A percentile compares a stretch with the other conserved stretches of the same genome.
These are phyloP conservation scores for Solanum tarijense DNA, from an alignment of 257 asterid genomes.

Conservation along the genomic window DNA sequence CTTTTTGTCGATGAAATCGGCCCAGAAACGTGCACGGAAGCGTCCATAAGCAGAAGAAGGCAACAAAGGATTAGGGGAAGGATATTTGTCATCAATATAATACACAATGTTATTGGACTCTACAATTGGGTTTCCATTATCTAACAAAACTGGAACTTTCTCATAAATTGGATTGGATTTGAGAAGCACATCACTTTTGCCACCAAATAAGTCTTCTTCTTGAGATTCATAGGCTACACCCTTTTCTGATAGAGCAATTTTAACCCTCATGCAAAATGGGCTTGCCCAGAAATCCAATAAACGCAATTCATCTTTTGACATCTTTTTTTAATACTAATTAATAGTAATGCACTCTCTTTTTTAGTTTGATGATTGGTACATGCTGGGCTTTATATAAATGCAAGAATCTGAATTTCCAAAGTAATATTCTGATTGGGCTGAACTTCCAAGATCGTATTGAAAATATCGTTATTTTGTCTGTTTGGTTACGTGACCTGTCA, in stretches of 20 bases:
- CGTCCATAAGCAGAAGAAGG: slow-evolving; percentile 51
- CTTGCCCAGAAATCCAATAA: slow-evolving; percentile 57
- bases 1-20: slow-evolving; percentile 74
- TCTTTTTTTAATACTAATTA: slow-evolving; percentile 2
- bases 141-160: slow-evolving; percentile 72
- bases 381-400: not conserved
- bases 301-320: slow-evolving; percentile 37
- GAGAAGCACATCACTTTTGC: slow-evolving; percentile 49
- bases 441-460: not conserved
- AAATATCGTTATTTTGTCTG: not conserved
- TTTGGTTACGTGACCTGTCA: not conserved
- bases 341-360: not conserved
- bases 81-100: slow-evolving; percentile 62
- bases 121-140: slow-evolving; percentile 45
- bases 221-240: slow-evolving; percentile 33
- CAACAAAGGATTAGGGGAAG: slow-evolving; percentile 25
- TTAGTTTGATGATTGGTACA: not conserved
- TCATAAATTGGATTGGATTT: slow-evolving; percentile 58
- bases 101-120: slow-evolving; percentile 65
- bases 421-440: not conserved
- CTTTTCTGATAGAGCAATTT: slow-evolving; percentile 53
- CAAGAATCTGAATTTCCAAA: not conserved
- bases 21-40: slow-evolving; percentile 68
- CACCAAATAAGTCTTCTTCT: slow-evolving; percentile 48
- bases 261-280: slow-evolving; percentile 46